These are phyloP conservation scores for Hyphodiscus hymeniophilus DNA, from an alignment of 495 filamentous ascomycete genomes.

Conservation along the genomic window DNA sequence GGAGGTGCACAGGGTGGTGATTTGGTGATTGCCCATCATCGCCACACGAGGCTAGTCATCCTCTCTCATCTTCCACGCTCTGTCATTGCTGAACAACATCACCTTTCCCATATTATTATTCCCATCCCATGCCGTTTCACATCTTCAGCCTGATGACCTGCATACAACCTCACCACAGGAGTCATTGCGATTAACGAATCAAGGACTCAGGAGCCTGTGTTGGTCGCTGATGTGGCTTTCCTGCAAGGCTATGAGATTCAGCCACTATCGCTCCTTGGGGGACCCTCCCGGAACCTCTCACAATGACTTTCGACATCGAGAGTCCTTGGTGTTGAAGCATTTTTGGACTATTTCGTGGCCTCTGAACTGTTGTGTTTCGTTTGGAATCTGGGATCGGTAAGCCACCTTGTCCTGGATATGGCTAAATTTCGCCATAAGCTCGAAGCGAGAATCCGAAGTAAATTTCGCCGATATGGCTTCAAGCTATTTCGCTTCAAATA, in stretches of 20 bases:
- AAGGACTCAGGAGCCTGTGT: too few relatives aligned
- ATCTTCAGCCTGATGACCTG: neutral
- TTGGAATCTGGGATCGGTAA: neutral
- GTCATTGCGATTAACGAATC: too few relatives aligned
- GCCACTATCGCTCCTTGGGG: too few relatives aligned
- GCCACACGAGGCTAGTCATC: neutral
- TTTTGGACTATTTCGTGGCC: neutral
- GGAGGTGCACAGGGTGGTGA: too few relatives aligned
- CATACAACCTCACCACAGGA: too few relatives aligned
- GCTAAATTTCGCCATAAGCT: conserved; percentile 11
- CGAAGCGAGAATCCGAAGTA: neutral
- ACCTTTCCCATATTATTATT: too few relatives aligned
- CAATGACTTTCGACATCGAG: too few relatives aligned
- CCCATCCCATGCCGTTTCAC: neutral
- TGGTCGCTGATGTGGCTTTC: too few relatives aligned
- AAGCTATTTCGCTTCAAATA: neutral
- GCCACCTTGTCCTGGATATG: conserved; percentile 5
- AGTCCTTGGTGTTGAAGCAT: neutral
- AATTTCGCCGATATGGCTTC: neutral
- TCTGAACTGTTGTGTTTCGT: too few relatives aligned
- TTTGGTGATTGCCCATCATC: too few relatives aligned
- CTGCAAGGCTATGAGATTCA: too few relatives aligned
- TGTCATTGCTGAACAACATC: neutral
- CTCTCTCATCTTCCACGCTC: neutral
- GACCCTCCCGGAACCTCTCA: too few relatives aligned